phyloP scores from a whole-genome alignment of 306 rosid genomes.

The Benincasa hispida region DNA sequence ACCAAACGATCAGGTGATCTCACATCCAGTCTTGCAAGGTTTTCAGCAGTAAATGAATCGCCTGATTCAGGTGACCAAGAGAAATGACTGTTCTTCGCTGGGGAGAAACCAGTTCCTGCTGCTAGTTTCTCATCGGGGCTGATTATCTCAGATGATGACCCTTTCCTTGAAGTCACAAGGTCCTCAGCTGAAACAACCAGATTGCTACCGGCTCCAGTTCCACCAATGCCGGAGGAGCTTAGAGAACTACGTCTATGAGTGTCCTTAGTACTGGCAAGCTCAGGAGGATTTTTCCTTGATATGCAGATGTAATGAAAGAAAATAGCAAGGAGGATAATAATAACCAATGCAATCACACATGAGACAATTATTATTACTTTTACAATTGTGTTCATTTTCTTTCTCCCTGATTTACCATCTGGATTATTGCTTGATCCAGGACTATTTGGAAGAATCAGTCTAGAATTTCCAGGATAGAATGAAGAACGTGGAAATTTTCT shows the following conservation, averaged over 20 bases:
- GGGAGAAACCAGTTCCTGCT: constrained; percentile 64
- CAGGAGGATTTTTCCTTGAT: constrained; percentile 42
- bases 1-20: constrained; percentile 83
- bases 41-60: constrained; percentile 55
- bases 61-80: constrained; percentile 97
- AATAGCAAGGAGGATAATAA: constrained; percentile 66
- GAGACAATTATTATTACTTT: constrained; percentile 82
- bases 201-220: constrained; percentile 42
- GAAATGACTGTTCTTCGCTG: constrained; percentile 61
- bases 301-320: constrained; percentile 68
- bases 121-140: constrained; percentile 57
- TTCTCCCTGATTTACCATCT: constrained; percentile 34
- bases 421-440: constrained; percentile 34
- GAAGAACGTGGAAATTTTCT: constrained; percentile 67
- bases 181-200: constrained; percentile 83
- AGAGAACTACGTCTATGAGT: constrained; percentile 26
- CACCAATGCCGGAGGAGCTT: constrained; percentile 31
- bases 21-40: constrained; percentile 60
- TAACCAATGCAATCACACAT: constrained; percentile 63
- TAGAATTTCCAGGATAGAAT: constrained; percentile 76
- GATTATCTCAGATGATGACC: constrained; percentile 52
- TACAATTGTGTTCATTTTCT: constrained; percentile 45
- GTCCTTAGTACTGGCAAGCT: constrained; percentile 34
- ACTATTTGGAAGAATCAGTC: constrained; percentile 39
- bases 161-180: constrained; percentile 61